Conservation (phyloP, 768 basidiomycete genomes). For the Calvatia gigantea region DNA sequence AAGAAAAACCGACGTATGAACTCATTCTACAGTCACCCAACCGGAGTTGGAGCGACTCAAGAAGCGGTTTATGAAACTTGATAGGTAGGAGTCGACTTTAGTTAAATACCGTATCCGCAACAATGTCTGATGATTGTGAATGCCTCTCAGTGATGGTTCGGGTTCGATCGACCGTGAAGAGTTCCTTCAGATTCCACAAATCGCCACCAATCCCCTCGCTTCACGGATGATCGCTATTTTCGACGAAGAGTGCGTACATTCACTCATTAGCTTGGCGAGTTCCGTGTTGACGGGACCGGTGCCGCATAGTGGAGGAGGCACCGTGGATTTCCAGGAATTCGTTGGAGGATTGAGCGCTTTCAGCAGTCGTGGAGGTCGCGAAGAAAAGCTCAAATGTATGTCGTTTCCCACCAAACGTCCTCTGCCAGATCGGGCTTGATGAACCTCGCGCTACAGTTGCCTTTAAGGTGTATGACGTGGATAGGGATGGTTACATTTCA, state of each 20-base stretch:
- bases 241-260: constrained; percentile 93
- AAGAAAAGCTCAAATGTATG: constrained; percentile 94
- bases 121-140: background rate
- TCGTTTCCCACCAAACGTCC: constrained; percentile 19
- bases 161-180: constrained; percentile 99
- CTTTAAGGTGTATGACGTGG: constrained; percentile 99
- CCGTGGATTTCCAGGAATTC: constrained; percentile 99
- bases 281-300: constrained; percentile 7
- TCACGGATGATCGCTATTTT: constrained; percentile 99
- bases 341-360: constrained; percentile 98
- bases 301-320: constrained; percentile 81
- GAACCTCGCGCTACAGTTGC: constrained; percentile 61
- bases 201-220: constrained; percentile 95
- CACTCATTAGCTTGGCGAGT: no score
- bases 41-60: constrained; percentile 92
- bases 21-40: constrained; percentile 70
- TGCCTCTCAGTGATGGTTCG: constrained; percentile 73
- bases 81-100: constrained; percentile 50
- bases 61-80: constrained; percentile 99
- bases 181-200: constrained; percentile 98
- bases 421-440: background rate
- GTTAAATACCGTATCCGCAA: background rate
- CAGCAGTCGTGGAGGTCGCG: constrained; percentile 92
- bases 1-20: constrained; percentile 15
- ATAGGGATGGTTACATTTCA: constrained; percentile 95